Conservation (phyloP, 495 filamentous ascomycete species). For the Darksidea phi region DNA sequence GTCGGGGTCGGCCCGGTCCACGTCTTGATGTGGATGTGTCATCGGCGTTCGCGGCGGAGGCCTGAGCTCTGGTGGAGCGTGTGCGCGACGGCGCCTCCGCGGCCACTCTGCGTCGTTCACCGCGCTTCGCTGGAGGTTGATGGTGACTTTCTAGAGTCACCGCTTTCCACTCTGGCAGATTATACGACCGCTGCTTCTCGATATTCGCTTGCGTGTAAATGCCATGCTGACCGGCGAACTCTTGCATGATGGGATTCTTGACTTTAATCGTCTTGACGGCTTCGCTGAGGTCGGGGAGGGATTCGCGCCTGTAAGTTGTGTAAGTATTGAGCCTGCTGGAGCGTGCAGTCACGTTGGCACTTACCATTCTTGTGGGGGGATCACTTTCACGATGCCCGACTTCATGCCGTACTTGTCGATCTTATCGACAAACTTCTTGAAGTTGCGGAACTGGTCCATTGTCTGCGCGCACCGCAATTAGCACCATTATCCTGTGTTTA, state of each 20-base stretch:
- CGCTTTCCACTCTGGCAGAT: slow-evolving; percentile 90
- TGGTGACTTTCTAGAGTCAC: slow-evolving; percentile 91
- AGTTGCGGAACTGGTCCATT: slow-evolving; percentile 90
- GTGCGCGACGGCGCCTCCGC: slow-evolving; percentile 58
- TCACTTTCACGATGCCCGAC: slow-evolving; percentile 91
- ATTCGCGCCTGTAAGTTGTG: slow-evolving; percentile 56
- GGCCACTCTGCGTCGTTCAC: slow-evolving; percentile 68
- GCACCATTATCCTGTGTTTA: not conserved
- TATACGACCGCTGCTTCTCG: slow-evolving; percentile 91
- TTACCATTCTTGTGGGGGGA: slow-evolving; percentile 93
- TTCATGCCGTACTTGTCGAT: slow-evolving; percentile 95
- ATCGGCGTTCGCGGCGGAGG: slow-evolving; percentile 10
- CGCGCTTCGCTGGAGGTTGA: slow-evolving; percentile 90
- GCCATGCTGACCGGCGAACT: slow-evolving; percentile 90
- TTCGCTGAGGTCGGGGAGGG: slow-evolving; percentile 74
- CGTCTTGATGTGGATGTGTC: slow-evolving; percentile 19
- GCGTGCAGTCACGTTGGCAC: slow-evolving; percentile 34
- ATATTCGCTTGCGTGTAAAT: slow-evolving; percentile 96
- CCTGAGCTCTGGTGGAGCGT: slow-evolving; percentile 29
- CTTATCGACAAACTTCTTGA: slow-evolving; percentile 82
- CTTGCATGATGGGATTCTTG: slow-evolving; percentile 95
- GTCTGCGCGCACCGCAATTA: slow-evolving; percentile 49
- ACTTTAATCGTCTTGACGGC: slow-evolving; percentile 86
- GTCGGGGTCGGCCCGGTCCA: slow-evolving; percentile 29
- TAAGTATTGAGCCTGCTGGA: slow-evolving; percentile 5